Base-by-base conservation (phyloP, 2,329 filamentous ascomycete genomes). In the Penicillium sp. region DNA sequence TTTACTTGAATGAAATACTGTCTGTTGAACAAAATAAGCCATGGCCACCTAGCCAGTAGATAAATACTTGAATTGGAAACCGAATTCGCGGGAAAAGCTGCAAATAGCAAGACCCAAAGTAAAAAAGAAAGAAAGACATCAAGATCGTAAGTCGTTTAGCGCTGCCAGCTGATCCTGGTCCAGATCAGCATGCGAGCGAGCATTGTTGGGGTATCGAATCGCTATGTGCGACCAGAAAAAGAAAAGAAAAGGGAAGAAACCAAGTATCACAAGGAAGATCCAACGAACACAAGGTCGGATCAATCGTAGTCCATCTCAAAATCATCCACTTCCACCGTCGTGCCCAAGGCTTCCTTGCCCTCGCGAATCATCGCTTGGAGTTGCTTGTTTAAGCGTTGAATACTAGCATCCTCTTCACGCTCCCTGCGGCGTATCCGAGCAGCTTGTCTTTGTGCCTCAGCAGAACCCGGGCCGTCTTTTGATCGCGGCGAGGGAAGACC, bases 351-450 rank as follows among this genome's bases (percentile, higher is more conserved):
- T 68, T 93, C 87, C 60, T 86, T 86, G 0, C 91, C 93, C 69
- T 97, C 86, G 1, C 84, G 79, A 47, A 98, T 95, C 87, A 98
- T 89, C 29, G 85, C 87, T 64, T 87, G 82, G 42, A 97, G 74
- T 60, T 87, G 83, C 42, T 82, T 78, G 65, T 93, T 95, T 70
- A 97, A 83, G 24, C 86, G 81, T 42, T 83, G 83, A 59, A 97
- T 86, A 45, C 86, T 84, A 38, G 84, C 82, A 59, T 97, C 90
- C 6, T 88, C 81, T 59, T 91, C 85, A 40, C 83, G 78, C 61
- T 95, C 89, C 50, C 88, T 87, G 44, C 82, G 81, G 23, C 83
- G 77, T 57, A 86, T 81, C 63, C 82, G 80, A n/a, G 84, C 83
- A 5, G 89, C 84, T 48, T 91, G 81, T 39, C 81, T 80, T 64